Evolutionary conservation across 345 rosid species (phyloP), one percentile per base, ranked within the genome.

Genomic region (Eucalyptus pauciflora): DNA sequence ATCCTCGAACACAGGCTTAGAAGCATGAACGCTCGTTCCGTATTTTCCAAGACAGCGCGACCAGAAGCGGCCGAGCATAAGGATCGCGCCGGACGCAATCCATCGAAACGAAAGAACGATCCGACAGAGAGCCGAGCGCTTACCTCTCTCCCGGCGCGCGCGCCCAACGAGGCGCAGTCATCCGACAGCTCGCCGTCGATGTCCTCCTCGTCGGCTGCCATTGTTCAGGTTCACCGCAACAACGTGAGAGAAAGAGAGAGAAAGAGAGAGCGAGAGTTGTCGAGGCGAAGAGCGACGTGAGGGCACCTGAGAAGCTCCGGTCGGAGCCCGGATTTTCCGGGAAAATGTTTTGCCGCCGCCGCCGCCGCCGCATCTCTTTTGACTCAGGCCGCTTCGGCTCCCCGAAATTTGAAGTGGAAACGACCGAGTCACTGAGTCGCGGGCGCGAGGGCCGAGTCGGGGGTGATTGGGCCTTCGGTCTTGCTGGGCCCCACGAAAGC

Each of bases 251-350:
- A 64, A 16, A 87, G 48, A 3, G 83, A 71, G 46, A 37, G 46
- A 37, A 7, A 71, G 83, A 76, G 48, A 76, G 43, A 67, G 7
- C 3, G 83, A 76, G 48, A 41, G 41, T 64, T 41, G 48, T 6
- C 48, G 85, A 76, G 41, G 46, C 51, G 87, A 71, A 6, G 50
- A 17, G 62, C 29, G 14, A 83, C 45, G 41, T 29, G 49, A 79
- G 51, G n/a, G 91, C 93, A 95, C 98, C 99, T 13, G 98, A 96
- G 88, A 96, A 90, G 93, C 96, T 96, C 90, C 91, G 95, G 90
- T 94, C 97, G 50, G 96, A 94, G 91, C 93, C 96, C 37, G 52
- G 50, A 91, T 81, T 89, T 89, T 91, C 97, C 92, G 91, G 91
- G 31, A 87, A 86, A 85, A 52, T 50, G 50, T 90, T 92, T 91